Evolutionary conservation across 139 green algal genomes (phyloP).

Genomic region (Diplosphaera chodatii): DNA sequence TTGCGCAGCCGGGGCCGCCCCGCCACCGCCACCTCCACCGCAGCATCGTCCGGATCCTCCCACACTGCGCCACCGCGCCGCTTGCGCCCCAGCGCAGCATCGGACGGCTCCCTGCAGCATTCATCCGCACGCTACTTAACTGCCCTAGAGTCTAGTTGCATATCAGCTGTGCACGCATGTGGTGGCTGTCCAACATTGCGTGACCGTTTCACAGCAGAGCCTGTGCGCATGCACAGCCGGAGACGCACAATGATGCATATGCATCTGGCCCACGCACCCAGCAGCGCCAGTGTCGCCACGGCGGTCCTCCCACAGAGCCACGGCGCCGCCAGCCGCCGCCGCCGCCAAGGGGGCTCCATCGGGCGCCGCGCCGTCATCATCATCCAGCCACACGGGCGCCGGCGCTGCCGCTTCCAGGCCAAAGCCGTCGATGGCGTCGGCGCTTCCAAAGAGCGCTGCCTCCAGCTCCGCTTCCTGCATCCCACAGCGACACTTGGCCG

Average conservation of each 20-base stretch:
- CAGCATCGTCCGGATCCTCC: conserved; percentile 56
- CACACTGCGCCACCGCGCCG: conserved; percentile 36
- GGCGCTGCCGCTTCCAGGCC: conserved; percentile 7
- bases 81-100: background rate
- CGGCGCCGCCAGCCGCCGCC: background rate
- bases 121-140: too few relatives aligned
- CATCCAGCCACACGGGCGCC: background rate
- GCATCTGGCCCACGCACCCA: too few relatives aligned
- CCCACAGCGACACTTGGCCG: too few relatives aligned
- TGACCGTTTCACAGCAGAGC: too few relatives aligned
- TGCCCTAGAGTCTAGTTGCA: too few relatives aligned
- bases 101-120: conserved; percentile 3
- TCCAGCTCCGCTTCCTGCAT: conserved; percentile 53
- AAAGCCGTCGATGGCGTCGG: conserved; percentile 2
- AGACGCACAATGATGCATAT: too few relatives aligned
- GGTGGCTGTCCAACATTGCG: too few relatives aligned
- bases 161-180: too few relatives aligned
- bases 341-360: too few relatives aligned
- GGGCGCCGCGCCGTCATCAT: conserved; percentile 1
- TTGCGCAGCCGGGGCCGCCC: conserved; percentile 46
- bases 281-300: background rate
- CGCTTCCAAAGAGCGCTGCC: conserved; percentile 33
- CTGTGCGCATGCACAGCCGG: too few relatives aligned
- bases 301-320: conserved; percentile 14
- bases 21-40: conserved; percentile 42